A percentile compares a stretch with the other conserved stretches of the same genome.
Evolutionary conservation across 148 eudicot species (phyloP).

Genomic region (Silene conica): DNA sequence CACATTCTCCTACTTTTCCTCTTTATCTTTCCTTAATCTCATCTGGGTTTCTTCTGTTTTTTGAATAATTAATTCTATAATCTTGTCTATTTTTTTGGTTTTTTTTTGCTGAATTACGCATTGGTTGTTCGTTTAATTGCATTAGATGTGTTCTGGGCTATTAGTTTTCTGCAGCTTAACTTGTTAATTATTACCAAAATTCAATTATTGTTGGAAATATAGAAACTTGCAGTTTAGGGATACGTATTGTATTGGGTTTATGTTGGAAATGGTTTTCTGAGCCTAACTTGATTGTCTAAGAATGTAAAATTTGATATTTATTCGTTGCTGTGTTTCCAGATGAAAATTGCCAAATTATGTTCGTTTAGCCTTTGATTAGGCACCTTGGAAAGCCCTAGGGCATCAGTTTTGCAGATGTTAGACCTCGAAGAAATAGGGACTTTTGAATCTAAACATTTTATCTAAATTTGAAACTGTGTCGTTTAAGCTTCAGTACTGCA

Average conservation of each 20-base stretch:
- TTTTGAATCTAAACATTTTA: too few species aligned
- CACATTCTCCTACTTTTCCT: neutral
- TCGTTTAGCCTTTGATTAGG: too few species aligned
- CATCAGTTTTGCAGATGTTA: too few species aligned
- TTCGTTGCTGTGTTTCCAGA: neutral
- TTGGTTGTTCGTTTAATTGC: neutral
- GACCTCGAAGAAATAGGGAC: too few species aligned
- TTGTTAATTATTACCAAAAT: neutral
- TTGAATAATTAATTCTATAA: neutral
- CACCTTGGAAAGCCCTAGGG: too few species aligned
- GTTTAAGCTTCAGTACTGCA: too few species aligned
- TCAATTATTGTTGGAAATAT: neutral
- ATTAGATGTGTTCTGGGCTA: neutral
- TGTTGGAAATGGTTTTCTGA: neutral
- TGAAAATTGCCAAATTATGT: neutral
- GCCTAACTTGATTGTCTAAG: neutral
- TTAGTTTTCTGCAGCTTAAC: neutral
- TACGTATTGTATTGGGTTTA: neutral
- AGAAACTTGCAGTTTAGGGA: neutral
- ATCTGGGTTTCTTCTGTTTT: conserved; percentile 8
- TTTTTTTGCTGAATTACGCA: neutral
- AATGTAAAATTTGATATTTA: neutral
- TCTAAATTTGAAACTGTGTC: too few species aligned
- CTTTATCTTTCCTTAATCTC: neutral
- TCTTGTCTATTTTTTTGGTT: neutral